Evolutionary conservation across 176 grass and related monocot genomes (phyloP).

Genomic region (Rhynchospora tenuis): DNA sequence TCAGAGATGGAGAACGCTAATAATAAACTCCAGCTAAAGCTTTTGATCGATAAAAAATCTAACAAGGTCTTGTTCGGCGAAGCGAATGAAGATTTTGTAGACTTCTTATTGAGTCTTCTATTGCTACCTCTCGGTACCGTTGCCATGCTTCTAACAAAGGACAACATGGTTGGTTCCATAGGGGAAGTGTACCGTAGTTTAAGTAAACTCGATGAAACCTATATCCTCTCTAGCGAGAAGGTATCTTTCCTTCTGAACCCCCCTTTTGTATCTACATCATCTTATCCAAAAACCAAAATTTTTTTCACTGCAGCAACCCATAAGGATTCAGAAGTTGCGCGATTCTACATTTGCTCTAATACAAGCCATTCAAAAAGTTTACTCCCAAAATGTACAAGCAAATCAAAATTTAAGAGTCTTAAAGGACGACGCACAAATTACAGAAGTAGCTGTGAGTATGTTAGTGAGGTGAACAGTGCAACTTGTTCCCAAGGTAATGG

Average conservation of each 20-base stretch:
- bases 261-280: neutral
- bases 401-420: too few relatives aligned
- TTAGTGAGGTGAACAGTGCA: neutral
- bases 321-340: neutral
- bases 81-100: slow-evolving; percentile 37
- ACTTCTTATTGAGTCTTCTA: slow-evolving; percentile 42
- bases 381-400: too few relatives aligned
- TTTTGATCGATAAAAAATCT: slow-evolving; percentile 26
- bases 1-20: neutral
- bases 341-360: neutral
- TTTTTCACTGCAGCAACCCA: neutral
- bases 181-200: slow-evolving; percentile 41
- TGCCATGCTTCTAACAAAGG: slow-evolving; percentile 25
- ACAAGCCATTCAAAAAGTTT: too few relatives aligned
- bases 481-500: neutral
- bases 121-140: slow-evolving; percentile 33
- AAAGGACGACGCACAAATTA: neutral
- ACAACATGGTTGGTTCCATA: slow-evolving; percentile 29
- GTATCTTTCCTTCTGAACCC: slow-evolving; percentile 18
- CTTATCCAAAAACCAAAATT: too few relatives aligned
- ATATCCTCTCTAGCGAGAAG: slow-evolving; percentile 9
- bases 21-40: slow-evolving; percentile 15
- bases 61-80: slow-evolving; percentile 40
- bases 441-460: neutral
- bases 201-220: neutral